phyloP scores from a whole-genome alignment of 345 rosid species.

The Gossypium longicalyx region DNA sequence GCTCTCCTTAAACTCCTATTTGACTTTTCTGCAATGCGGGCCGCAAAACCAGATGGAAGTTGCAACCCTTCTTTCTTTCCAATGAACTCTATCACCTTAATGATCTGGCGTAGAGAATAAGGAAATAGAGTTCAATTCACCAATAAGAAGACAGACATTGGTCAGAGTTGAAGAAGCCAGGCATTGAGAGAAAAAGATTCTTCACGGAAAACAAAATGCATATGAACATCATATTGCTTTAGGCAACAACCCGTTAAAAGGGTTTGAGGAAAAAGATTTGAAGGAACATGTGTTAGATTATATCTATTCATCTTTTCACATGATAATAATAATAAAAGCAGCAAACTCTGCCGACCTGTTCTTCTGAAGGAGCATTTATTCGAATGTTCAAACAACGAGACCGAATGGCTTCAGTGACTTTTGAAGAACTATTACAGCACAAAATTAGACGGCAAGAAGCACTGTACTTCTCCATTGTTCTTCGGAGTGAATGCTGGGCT shows the following conservation, averaged over 20 bases:
- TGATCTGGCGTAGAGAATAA: slow-evolving; percentile 46
- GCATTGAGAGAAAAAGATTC: neutral
- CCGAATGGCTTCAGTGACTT: slow-evolving; percentile 90
- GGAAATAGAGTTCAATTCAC: neutral
- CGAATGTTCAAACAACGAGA: slow-evolving; percentile 93
- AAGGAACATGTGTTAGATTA: neutral
- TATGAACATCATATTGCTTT: neutral
- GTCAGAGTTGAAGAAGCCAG: no score
- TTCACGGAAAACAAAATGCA: neutral
- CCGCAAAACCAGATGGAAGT: slow-evolving; percentile 78
- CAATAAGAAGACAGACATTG: neutral
- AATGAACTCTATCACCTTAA: slow-evolving; percentile 72
- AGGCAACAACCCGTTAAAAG: neutral
- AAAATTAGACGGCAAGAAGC: slow-evolving; percentile 81
- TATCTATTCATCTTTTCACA: neutral
- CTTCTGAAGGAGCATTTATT: slow-evolving; percentile 80
- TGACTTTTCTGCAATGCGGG: slow-evolving; percentile 78
- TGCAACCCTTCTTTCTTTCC: slow-evolving; percentile 70
- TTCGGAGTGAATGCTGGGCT: slow-evolving; percentile 96
- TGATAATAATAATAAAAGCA: neutral
- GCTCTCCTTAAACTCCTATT: slow-evolving; percentile 85
- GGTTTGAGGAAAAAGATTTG: neutral
- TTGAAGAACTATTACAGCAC: slow-evolving; percentile 95
- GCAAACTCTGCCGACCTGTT: slow-evolving; percentile 52
- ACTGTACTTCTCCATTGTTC: slow-evolving; percentile 99